These are phyloP conservation scores for Malassezia japonica DNA, from an alignment of 1,284 basidiomycete species.

Conservation along the genomic window DNA sequence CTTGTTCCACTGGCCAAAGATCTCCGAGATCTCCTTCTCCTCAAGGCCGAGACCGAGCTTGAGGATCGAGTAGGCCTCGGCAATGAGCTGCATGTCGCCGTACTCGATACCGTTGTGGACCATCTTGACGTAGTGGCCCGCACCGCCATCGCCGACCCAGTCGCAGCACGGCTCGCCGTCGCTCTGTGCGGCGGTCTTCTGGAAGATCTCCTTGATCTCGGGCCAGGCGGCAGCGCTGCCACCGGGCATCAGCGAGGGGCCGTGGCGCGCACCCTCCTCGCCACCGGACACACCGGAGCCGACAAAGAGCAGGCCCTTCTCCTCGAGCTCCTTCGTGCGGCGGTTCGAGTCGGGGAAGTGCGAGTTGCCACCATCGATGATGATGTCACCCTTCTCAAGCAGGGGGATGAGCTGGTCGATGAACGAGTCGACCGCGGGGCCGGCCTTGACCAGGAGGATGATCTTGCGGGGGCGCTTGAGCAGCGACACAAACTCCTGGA, in stretches of 20 bases:
- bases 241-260: constrained; percentile 98
- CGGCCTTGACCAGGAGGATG: constrained; percentile 78
- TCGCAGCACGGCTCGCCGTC: constrained; percentile 96
- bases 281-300: constrained; percentile 98
- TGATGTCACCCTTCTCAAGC: constrained; percentile 68
- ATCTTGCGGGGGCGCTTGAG: constrained; percentile 63
- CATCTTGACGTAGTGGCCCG: constrained; percentile 97
- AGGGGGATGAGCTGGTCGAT: constrained; percentile 55
- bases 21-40: constrained; percentile 43
- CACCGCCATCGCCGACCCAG: constrained; percentile 94
- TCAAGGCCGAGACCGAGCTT: constrained; percentile 81
- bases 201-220: constrained; percentile 95
- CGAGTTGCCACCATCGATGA: constrained; percentile 99
- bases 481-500: constrained; percentile 66
- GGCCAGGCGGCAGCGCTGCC: constrained; percentile 91
- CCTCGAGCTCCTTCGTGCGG: constrained; percentile 81
- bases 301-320: constrained; percentile 89
- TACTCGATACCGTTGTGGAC: constrained; percentile 89
- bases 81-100: constrained; percentile 99
- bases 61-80: constrained; percentile 75
- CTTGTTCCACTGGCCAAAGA: constrained; percentile 71
- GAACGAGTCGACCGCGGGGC: constrained; percentile 57
- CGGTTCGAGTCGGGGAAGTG: constrained; percentile 98
- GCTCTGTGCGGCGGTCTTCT: constrained; percentile 90
- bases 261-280: constrained; percentile 95